Evolutionary conservation across 1,284 basidiomycete species (phyloP), one percentile per base, ranked within the genome.

Genomic region (Cutaneotrichosporon arboriforme): DNA sequence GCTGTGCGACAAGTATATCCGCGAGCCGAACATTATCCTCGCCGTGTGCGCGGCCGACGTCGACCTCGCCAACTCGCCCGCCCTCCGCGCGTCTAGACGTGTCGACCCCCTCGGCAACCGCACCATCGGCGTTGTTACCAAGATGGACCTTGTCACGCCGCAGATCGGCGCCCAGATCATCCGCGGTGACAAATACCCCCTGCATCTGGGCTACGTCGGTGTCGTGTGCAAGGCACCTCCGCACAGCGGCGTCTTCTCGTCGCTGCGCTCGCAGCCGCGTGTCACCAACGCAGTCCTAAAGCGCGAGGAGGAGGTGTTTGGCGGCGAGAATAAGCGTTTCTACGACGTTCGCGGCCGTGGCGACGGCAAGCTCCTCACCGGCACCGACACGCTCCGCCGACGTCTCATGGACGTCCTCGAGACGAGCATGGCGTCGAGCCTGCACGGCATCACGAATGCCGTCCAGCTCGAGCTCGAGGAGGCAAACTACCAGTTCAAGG

Each of bases 11-110:
- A 90, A 86, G 73, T 99, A 99, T 74, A 98, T 98, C 65, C 84
- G 88, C 34, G 90, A 97, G 70, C 94, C 94, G 12, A 99, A 99
- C 72, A 91, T 99, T 71, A 90, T 98, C 63, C 83, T 99, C 14
- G 94, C 96, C 2, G 91, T 99, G 8, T 98, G 94, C 69, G 89
- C 94, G 3, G 94, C 96, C 8, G 93, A 98, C 73, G 96, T 99
- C 51, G 96, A 99, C 77, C 80, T 99, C 8, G 94, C 94, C 55
- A 99, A 99, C 75, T 97, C 91, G 1, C 94, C 96, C 3, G 94
- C 96, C 0, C 77, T 99, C 42, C 81, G 92, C 35, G 92, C 96
- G 0, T 93, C 89, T 69, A 81, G 92, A 42, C 88, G 89, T 59
- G 90, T 98, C 3, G 94, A 99, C 70, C 94, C 94, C 2, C 78